Conservation (phyloP, 176 grass and related monocot species). For the Triticum urartu region DNA sequence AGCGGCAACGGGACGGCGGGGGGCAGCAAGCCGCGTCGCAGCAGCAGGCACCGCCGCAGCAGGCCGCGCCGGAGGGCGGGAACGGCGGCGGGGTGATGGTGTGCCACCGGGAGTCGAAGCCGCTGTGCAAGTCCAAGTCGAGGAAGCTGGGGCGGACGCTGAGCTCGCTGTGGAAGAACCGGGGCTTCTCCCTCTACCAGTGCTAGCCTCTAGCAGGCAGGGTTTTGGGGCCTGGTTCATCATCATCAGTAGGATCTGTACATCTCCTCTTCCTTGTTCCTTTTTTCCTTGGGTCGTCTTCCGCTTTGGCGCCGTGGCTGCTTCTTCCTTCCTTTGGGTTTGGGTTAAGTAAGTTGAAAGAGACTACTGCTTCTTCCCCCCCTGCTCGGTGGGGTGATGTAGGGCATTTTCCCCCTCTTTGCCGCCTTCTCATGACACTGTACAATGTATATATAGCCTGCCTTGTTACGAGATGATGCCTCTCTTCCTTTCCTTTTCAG, state of each 20-base stretch:
- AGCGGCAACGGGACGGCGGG: conserved; percentile 53
- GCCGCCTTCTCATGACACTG: conserved; percentile 30
- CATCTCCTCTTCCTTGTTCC: conserved; percentile 43
- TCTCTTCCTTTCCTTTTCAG: background rate
- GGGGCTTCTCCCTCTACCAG: conserved; percentile 83
- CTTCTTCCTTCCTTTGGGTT: background rate
- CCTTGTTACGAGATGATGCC: background rate
- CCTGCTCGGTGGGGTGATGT: conserved; percentile 62
- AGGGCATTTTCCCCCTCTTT: conserved; percentile 38
- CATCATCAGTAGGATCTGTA: conserved; percentile 36
- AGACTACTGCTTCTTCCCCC: conserved; percentile 38
- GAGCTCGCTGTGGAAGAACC: conserved; percentile 84
- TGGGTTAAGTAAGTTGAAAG: conserved; percentile 32
- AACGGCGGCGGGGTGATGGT: conserved; percentile 17
- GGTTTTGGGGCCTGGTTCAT: conserved; percentile 7
- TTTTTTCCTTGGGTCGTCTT: background rate
- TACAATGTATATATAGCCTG: conserved; percentile 26
- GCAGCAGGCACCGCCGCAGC: background rate
- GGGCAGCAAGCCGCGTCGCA: conserved; percentile 7
- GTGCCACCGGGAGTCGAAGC: conserved; percentile 47
- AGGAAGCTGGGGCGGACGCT: conserved; percentile 81
- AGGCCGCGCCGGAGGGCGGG: background rate
- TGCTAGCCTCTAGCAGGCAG: conserved; percentile 70
- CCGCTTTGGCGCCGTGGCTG: background rate
- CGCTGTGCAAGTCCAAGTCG: conserved; percentile 78